These are phyloP conservation scores for Luzula sylvatica DNA, from an alignment of 176 grass and related monocot genomes.

Conservation along the genomic window DNA sequence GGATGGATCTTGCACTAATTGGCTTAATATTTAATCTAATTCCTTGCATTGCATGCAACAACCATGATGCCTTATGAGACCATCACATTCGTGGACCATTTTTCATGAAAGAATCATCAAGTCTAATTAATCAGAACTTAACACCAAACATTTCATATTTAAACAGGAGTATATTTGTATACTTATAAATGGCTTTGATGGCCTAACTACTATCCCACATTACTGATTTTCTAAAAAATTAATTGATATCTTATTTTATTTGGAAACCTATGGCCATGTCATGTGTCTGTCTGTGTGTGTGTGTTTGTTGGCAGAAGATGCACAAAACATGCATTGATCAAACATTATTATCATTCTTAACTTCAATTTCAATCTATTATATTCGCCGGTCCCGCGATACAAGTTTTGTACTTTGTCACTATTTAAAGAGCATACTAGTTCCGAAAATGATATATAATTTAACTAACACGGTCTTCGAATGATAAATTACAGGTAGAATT, in stretches of 20 bases:
- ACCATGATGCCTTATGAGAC: constrained; percentile 12
- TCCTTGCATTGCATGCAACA: background rate
- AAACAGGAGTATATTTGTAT: background rate
- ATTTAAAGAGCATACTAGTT: background rate
- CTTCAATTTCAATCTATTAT: constrained; percentile 5
- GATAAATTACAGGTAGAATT: constrained; percentile 26
- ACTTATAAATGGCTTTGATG: constrained; percentile 5
- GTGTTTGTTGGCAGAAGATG: background rate
- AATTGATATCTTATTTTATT: no score
- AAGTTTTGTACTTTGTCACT: constrained; percentile 2
- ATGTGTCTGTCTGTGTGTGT: no score
- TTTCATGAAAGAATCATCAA: constrained; percentile 21
- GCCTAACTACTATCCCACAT: constrained; percentile 11
- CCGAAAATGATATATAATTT: background rate
- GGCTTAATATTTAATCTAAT: background rate
- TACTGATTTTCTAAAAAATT: no score
- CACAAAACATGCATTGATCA: background rate
- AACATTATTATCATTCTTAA: constrained; percentile 3
- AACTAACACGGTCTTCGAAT: background rate
- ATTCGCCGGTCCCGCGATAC: constrained; percentile 11
- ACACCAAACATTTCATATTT: constrained; percentile 8
- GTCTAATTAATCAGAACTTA: constrained; percentile 11
- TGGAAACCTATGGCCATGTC: no score
- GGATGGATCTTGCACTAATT: constrained; percentile 4
- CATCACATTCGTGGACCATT: constrained; percentile 5